Base-by-base conservation (phyloP, 768 basidiomycete genomes). In the Leccinum truebloodii region DNA sequence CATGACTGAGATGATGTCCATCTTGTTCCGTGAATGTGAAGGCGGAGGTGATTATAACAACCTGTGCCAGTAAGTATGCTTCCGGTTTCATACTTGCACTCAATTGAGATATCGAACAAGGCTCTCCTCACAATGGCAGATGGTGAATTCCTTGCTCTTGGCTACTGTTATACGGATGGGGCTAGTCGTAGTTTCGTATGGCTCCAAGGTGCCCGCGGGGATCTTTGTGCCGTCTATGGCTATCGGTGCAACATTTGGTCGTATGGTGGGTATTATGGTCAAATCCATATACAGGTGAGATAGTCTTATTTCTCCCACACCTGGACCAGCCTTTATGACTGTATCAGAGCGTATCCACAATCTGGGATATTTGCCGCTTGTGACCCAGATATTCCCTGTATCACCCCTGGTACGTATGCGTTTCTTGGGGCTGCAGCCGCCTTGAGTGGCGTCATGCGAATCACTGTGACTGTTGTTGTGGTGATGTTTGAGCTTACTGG, bases 221-320 rank as follows among this genome's bases (percentile, higher is more conserved):
- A 99, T 99, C 65, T 99, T 99, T 66, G 93, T 99, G 0, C 97
- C 97, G 2, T 97, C 95, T 3, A 98, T 99, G 97, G 97, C 96
- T 1, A 88, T 98, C 58, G 97, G 97, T 41, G 97, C 97, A 4
- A 90, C 93, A 0, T 98, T 98, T 69, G 97, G 97, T 2, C 82
- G 97, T 41, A 97, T 98, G 94, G 78, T 99, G 18, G 97, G 97
- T 1, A 98, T 98, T 61, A 81, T 97, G 63, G 95, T 98, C 34
- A 96, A 97, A 75, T 95, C 95, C 0, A 81, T 97, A 75, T 88
- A 96, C 73, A 82, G 80, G 95, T 65, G 90, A 63, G 67, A 82
- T 68, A n/a, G 16, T 28, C 82, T 69, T 34, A 24, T 50, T 32
- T n/a, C 16, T 28, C 44, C 37, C 46, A 18, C 20, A 51, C 30